Evolutionary conservation across 306 rosid species (phyloP), one percentile per base, ranked within the genome.

Genomic region (Castanea sativa): DNA sequence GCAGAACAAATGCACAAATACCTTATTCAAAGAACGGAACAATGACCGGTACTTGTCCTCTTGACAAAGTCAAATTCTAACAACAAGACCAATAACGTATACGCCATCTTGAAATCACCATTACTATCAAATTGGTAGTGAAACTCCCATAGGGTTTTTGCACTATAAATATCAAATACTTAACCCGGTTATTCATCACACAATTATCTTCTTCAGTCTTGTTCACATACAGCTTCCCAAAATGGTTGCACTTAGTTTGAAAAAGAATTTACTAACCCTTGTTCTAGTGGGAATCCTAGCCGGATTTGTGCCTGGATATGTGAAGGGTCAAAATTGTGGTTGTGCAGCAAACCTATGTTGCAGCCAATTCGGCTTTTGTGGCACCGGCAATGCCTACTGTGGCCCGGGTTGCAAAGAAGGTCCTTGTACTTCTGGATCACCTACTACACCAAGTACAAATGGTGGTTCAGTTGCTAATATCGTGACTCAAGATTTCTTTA

Each of bases 361-460:
- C 80, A 92, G 97, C 84, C 63, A 80, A 52, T 79, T 72, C n/a
- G 96, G 96, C 1, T 91, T 81, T 65, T 92, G 97, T 76, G 97
- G 96, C 2, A 88, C n/a, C 0, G 76, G 80, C 12, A 51, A 73
- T 0, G 89, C 49, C 1, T 88, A 82, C 59, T 92, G 96, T 32
- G 97, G 96, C 25, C 61, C 69, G 0, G 97, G 96, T 4, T 91
- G 97, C 78, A 43, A 35, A n/a, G 60, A 73, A 30, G 97, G 97
- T 51, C 89, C 90, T 9, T 93, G 97, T 80, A 51, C 71, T 25
- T 61, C 58, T 2, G 4, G 43, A 38, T 38, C 79, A 11, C 81
- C 78, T 18, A 71, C 75, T 6, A 15, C 85, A 0, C 83, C 88
- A 0, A 61, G 70, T 56, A 56, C 82, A 0, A 69, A 32, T 65